phyloP scores from a whole-genome alignment of 345 rosid genomes.

The Eucalyptus curtisii region DNA sequence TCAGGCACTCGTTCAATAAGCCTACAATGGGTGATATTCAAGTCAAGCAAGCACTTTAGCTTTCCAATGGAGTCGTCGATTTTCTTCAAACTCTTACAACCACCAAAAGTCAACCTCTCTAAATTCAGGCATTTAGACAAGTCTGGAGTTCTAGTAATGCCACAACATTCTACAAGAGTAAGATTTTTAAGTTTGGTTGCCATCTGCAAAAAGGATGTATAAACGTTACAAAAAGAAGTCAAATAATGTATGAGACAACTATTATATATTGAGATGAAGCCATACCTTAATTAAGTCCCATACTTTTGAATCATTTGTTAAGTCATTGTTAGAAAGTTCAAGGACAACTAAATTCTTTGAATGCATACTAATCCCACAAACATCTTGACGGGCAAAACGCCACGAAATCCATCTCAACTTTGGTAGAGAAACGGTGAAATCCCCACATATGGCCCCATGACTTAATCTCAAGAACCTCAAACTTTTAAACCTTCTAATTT shows the following conservation, averaged over 20 bases:
- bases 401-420: not conserved
- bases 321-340: rapidly evolving
- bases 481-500: too few species aligned
- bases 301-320: too few species aligned
- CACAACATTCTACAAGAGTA: not conserved
- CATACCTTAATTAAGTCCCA: too few species aligned
- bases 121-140: not conserved
- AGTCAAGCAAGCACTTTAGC: not conserved
- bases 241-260: too few species aligned
- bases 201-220: too few species aligned
- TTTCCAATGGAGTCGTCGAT: not conserved
- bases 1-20: rapidly evolving
- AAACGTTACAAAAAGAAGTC: rapidly evolving
- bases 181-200: too few species aligned
- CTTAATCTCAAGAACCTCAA: too few species aligned
- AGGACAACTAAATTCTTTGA: not conserved
- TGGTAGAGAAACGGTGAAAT: not conserved
- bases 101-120: not conserved
- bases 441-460: rapidly evolving
- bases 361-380: not conserved
- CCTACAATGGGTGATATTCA: rapidly evolving
- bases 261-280: too few species aligned
- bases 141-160: not conserved
- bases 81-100: rapidly evolving
- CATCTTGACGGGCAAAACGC: rapidly evolving